Conservation (phyloP, 345 rosid species). For the Arabis alpina region DNA sequence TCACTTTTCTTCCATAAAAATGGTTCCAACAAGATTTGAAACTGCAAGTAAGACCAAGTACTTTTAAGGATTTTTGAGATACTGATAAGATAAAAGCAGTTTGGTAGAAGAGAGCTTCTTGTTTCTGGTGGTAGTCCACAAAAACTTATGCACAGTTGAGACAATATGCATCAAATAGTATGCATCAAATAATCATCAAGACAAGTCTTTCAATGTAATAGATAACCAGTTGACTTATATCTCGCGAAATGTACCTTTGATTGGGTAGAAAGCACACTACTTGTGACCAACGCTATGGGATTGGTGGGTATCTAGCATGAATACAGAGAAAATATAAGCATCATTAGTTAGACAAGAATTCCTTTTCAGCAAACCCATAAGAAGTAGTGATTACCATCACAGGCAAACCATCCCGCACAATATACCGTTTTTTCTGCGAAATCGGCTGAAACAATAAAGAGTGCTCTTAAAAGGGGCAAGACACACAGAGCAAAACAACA, state of each 20-base stretch:
- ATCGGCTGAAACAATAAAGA: slow-evolving; percentile 64
- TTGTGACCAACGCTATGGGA: slow-evolving; percentile 67
- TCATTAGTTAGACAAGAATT: slow-evolving; percentile 22
- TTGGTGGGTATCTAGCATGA: slow-evolving; percentile 72
- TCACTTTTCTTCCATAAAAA: slow-evolving; percentile 72
- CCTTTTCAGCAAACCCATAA: slow-evolving; percentile 24
- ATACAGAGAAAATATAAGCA: slow-evolving; percentile 17
- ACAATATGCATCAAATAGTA: neutral
- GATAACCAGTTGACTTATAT: slow-evolving; percentile 9
- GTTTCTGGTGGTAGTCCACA: slow-evolving; percentile 13
- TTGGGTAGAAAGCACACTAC: slow-evolving; percentile 73
- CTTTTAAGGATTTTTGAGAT: neutral
- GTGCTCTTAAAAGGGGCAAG: slow-evolving; percentile 3
- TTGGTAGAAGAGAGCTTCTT: slow-evolving; percentile 11
- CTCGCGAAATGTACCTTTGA: slow-evolving; percentile 68
- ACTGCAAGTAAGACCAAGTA: slow-evolving; percentile 48
- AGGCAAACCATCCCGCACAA: slow-evolving; percentile 77
- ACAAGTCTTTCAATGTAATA: neutral
- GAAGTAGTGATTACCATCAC: slow-evolving; percentile 59
- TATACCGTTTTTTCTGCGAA: slow-evolving; percentile 76
- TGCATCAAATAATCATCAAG: slow-evolving; percentile 7
- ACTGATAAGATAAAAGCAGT: slow-evolving; percentile 12
- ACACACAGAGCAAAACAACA: neutral
- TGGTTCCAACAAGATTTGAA: slow-evolving; percentile 72
- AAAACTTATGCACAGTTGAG: neutral